Conservation (phyloP, 2,329 filamentous ascomycete species). For the Talaromyces rugulosus region DNA sequence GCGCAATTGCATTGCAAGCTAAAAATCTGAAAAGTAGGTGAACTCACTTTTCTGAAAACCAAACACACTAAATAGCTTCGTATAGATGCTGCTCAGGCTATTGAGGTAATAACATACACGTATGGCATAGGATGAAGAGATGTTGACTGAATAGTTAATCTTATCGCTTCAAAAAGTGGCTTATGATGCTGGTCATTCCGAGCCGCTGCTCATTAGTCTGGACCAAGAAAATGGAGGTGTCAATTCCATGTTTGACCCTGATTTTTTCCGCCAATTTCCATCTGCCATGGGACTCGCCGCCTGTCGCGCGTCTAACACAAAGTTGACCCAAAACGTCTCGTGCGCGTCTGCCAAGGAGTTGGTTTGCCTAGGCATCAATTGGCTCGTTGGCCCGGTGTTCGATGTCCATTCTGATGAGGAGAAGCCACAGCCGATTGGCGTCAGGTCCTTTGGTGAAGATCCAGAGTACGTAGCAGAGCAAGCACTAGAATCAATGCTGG, state of each 20-base stretch:
- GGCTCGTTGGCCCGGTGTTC: constrained; percentile 11
- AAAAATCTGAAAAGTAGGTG: constrained; percentile 8
- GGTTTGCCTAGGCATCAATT: constrained; percentile 10
- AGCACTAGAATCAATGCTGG: constrained; percentile 10
- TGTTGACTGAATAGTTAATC: constrained; percentile 2
- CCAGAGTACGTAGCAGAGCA: constrained; percentile 11
- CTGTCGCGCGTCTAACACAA: constrained; percentile 3
- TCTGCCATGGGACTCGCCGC: constrained; percentile 12
- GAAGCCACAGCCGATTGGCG: constrained; percentile 12
- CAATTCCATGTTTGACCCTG: constrained; percentile 11
- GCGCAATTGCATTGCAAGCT: constrained; percentile 7
- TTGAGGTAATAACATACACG: constrained; percentile 4
- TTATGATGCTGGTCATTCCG: constrained; percentile 6
- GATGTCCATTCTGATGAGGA: constrained; percentile 9
- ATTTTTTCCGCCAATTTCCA: constrained; percentile 9
- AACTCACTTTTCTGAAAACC: background rate
- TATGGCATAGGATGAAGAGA: background rate
- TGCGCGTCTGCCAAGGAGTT: constrained; percentile 10
- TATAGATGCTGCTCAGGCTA: constrained; percentile 9
- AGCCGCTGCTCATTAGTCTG: constrained; percentile 10
- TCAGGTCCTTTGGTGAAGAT: constrained; percentile 12
- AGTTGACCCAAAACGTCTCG: constrained; percentile 6
- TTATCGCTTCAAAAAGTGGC: constrained; percentile 10
- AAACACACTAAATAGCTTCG: background rate
- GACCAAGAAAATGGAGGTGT: constrained; percentile 12